Evolutionary conservation across 1,284 basidiomycete species (phyloP), one percentile per base, ranked within the genome.

Genomic region (Rhodofomes roseus): DNA sequence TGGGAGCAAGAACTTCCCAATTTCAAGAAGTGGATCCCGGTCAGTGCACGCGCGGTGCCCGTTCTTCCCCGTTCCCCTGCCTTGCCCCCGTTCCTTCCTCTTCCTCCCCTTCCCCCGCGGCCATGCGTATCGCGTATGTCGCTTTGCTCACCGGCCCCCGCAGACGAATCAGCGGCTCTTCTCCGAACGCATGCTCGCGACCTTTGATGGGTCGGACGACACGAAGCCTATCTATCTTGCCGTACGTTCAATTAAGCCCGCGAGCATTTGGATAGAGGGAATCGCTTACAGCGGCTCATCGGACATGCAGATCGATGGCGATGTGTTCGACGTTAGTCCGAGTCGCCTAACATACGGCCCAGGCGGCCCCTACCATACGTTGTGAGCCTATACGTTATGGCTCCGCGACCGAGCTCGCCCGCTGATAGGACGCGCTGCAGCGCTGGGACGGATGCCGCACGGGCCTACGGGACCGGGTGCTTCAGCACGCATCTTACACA

Each of bases 391-490:
- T n/a, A 57, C 62, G 50, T 36, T 59, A 54, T 31, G n/a, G 22
- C 14, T 18, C n/a, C 7, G 36, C 44, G 53, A 8, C 36, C 60
- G 57, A 44, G 34, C 16, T 16, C 20, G 22, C 9, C 23, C 4
- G 36, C 27, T 56, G 52, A 43, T 39, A 52, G 31, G 29, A 31
- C 51, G 57, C 39, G 46, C 64, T 65, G 48, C 69, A 95, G 93
- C 79, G 87, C 92, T 58, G 95, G 95, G 9, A 76, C 82, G 58
- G 95, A 98, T 72, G 94, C 93, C 14, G 91, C 92, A 31, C 79
- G 95, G 65, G 90, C 95, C 0, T 98, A 93, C 74, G 92, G 85
- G 36, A 98, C 96, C 0, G 95, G 95, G 5, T 98, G 95, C 74
- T 97, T 98, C 79, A 81, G 87, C 68, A 82, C 83, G 14, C 95